Evolutionary conservation across 805 yeast species (phyloP), one percentile per base, ranked within the genome.

Genomic region (Komagataella ulmi): DNA sequence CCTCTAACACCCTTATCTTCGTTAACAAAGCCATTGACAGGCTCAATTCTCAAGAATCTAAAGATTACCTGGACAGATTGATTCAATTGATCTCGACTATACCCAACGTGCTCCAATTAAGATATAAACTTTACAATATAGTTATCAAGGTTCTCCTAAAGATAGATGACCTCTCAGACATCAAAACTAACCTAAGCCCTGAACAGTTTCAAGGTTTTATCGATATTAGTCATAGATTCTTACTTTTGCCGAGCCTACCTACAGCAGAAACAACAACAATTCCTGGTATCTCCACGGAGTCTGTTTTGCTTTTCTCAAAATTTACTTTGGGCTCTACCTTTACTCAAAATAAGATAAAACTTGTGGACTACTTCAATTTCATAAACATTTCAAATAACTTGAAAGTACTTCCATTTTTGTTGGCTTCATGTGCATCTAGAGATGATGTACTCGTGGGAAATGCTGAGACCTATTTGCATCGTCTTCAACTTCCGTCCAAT

Each of bases 11-110:
- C 3, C 40, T 30, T 14, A 30, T 30, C 14, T 83, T 87, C 55
- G 70, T 83, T 0, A 76, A 90, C 1, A 80, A 77, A 62, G 91
- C 87, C 7, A 61, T 87, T 14, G 83, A 80, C 45, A 66, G 91
- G 50, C 57, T 84, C 50, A 46, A 62, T 1, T 53, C 54, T 1
- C 62, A 61, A 3, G 76, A 69, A 4, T 69, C 73, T 51, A 59
- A 57, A 1, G 61, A 57, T 3, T 60, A 83, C 44, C 59, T 83
- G 0, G 83, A 87, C 0, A 52, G 62, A 3, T 63, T 81, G 0
- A 61, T 81, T 18, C 62, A 68, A 2, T 1, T 75, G 74, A 0
- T 77, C 87, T 2, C 65, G 78, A 1, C 40, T 49, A 0, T 69
- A 74, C 1, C 65, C 12, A 24, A 77, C 7, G 53, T 56, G 17